Evolutionary conservation across 2,329 filamentous ascomycete genomes (phyloP), one percentile per base, ranked within the genome.

Genomic region (Colletotrichum sp.): DNA sequence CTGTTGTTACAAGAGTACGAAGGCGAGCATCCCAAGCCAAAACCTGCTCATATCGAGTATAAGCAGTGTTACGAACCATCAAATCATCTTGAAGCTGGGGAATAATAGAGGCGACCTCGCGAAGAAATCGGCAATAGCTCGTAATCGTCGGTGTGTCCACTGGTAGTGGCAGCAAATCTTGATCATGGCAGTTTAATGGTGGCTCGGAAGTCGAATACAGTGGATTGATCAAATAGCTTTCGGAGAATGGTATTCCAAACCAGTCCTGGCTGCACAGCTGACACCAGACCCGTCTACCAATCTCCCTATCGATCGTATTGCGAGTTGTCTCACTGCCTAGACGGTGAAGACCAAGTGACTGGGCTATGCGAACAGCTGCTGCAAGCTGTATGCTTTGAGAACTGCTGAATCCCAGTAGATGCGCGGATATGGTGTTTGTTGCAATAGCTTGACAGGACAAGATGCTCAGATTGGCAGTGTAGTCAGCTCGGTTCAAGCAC

Each of bases 341-440:
- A 28, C 84, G 81, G 69, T 90, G 87, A 5, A 90, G 80, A 0
- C 87, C 88, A 0, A 90, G 81, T 1, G 85, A 85, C 79, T 88
- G 87, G 4, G 87, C 88, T 59, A 90, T 88, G 9, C 87, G 83
- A 8, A 87, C 81, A 4, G 86, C 88, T 1, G 87, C 84, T 4
- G 85, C 86, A 10, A 89, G 82, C 24, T 87, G 82, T 2, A 88
- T 86, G 6, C 84, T 85, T 75, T 88, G 88, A 57, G 86, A 86
- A 76, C 88, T 88, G 8, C 87, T 87, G 28, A 85, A 86, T 2
- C 88, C 88, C 2, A 89, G 82, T 18, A 88, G 80, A 79, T 90
- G 88, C 10, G 87, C 88, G 10, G 44, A 52, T 21, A 52, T 52
- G n/a, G 44, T 52, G 44, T 21, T 52, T 21, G 44, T 52, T 21